Conservation (phyloP, 306 rosid genomes). For the Vigna reflexopilosa region DNA sequence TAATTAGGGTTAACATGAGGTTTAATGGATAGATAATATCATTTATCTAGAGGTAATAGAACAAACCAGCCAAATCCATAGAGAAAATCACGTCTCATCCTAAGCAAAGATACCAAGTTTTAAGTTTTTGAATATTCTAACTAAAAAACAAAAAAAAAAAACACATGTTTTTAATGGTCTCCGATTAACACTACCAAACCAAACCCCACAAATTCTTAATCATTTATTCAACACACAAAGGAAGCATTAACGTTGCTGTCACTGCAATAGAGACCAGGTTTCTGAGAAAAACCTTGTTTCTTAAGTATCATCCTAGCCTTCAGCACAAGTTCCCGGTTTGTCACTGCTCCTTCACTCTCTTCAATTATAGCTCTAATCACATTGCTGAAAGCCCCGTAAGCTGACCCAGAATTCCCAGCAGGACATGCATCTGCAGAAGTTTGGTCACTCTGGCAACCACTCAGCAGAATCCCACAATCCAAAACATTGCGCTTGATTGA, state of each 20-base stretch:
- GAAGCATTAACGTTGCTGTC: conserved; percentile 56
- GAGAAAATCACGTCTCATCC: too few relatives aligned
- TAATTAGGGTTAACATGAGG: too few relatives aligned
- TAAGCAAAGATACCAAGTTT: too few relatives aligned
- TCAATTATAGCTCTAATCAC: conserved; percentile 63
- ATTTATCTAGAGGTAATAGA: too few relatives aligned
- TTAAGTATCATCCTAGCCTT: conserved; percentile 63
- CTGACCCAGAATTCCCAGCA: conserved; percentile 48
- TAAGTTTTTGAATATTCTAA: too few relatives aligned
- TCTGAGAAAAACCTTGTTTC: conserved; percentile 72
- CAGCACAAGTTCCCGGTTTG: conserved; percentile 64
- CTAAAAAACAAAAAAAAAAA: too few relatives aligned
- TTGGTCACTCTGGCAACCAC: conserved; percentile 83
- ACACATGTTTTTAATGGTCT: neutral
- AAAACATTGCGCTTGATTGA: conserved; percentile 45
- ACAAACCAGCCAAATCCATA: too few relatives aligned
- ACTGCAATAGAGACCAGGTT: conserved; percentile 81
- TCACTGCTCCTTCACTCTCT: conserved; percentile 55
- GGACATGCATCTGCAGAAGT: conserved; percentile 88
- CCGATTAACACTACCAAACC: neutral
- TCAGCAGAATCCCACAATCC: conserved; percentile 68
- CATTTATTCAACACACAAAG: conserved; percentile 46
- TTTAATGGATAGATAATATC: too few relatives aligned
- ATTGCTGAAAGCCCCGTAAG: conserved; percentile 87
- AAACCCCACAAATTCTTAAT: neutral